A percentile compares a stretch with the other conserved stretches of the same genome.
phyloP scores from a whole-genome alignment of 192 early-diverging fungal genomes.

The Coemansia sp. region DNA sequence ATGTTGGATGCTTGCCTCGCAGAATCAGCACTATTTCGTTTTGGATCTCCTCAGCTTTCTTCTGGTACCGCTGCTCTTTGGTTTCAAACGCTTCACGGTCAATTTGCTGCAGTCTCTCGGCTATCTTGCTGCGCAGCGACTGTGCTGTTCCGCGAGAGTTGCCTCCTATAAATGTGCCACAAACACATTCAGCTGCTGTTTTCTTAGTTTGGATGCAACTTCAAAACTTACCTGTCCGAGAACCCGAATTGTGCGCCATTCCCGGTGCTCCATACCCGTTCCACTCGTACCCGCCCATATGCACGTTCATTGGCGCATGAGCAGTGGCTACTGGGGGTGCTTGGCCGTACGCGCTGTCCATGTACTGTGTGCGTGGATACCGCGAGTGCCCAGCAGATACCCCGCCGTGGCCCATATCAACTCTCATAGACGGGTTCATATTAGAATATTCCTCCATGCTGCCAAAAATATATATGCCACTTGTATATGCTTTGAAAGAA shows the following conservation, averaged over 20 bases:
- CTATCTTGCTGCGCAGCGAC: constrained; percentile 41
- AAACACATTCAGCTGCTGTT: too few species aligned
- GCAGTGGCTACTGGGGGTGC: constrained; percentile 7
- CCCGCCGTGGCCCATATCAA: constrained; percentile 15
- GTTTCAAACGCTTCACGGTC: constrained; percentile 49
- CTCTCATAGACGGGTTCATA: constrained; percentile 15
- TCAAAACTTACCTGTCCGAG: constrained; percentile 10
- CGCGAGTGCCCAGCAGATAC: constrained; percentile 7
- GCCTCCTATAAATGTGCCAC: neutral
- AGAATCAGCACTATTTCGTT: constrained; percentile 30
- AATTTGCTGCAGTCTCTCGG: constrained; percentile 47
- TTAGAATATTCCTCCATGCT: constrained; percentile 36
- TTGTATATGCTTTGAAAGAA: neutral
- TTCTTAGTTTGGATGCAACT: too few species aligned
- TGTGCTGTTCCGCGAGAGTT: constrained; percentile 16
- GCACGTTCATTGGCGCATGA: constrained; percentile 10
- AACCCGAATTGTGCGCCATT: constrained; percentile 6
- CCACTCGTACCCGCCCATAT: constrained; percentile 40
- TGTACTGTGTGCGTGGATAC: constrained; percentile 19
- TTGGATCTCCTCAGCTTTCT: constrained; percentile 50
- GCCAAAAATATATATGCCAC: too few species aligned
- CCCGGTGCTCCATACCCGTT: constrained; percentile 25
- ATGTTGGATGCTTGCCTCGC: constrained; percentile 67
- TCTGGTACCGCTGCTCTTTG: constrained; percentile 38
- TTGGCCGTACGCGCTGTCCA: constrained; percentile 13